Evolutionary conservation across 257 asterid species (phyloP).

Genomic region (Coffea eugenioides): DNA sequence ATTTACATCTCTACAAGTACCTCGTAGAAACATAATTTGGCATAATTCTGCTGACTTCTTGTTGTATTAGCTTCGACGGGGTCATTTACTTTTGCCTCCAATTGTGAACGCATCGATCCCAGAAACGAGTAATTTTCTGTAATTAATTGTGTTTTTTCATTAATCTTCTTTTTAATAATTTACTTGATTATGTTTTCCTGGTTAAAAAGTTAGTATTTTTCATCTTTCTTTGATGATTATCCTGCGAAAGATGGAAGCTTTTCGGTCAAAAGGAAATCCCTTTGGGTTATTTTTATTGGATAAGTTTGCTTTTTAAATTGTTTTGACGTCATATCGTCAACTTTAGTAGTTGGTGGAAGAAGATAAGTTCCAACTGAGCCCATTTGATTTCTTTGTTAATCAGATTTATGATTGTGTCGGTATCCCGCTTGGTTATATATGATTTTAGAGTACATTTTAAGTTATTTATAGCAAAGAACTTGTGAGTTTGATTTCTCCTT

Average conservation of each 20-base stretch:
- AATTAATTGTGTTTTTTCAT: background rate
- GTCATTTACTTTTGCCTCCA: background rate
- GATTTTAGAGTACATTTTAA: background rate
- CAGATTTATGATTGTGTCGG: background rate
- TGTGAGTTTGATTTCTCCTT: conserved; percentile 2
- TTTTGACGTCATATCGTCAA: background rate
- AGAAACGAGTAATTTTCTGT: background rate
- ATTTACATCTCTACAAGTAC: conserved; percentile 1
- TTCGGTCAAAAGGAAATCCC: background rate
- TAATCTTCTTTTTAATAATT: background rate
- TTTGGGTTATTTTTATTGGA: background rate
- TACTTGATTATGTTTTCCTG: background rate
- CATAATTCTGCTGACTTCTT: background rate
- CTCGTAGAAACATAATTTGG: background rate
- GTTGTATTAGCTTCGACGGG: background rate
- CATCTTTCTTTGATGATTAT: background rate
- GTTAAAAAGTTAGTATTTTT: background rate
- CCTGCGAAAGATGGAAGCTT: background rate
- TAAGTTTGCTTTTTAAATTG: background rate
- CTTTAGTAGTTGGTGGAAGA: conserved; percentile 12
- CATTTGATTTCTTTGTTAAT: background rate
- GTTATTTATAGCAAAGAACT: background rate
- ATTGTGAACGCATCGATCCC: background rate
- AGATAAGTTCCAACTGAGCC: background rate
- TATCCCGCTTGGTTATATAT: background rate